These are phyloP conservation scores for Umbelopsis ramanniana DNA, from an alignment of 192 early-diverging fungal genomes.

Conservation along the genomic window DNA sequence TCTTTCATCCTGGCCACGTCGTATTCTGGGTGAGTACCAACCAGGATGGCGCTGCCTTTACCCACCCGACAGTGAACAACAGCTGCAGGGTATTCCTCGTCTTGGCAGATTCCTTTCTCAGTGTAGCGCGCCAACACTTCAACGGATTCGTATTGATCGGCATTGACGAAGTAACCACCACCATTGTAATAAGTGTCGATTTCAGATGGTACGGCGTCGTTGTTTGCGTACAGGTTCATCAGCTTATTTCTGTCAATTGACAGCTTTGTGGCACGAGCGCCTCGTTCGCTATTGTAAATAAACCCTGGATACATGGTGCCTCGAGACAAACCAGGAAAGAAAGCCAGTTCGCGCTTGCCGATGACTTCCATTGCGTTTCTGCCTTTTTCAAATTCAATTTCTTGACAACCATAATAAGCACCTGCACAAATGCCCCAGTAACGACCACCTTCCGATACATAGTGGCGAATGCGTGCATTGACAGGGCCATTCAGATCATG, in stretches of 20 bases:
- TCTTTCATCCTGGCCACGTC: constrained; percentile 60
- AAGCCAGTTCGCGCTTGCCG: constrained; percentile 73
- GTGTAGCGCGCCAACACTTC: constrained; percentile 49
- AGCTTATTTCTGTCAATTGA: not conserved
- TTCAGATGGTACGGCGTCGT: not conserved
- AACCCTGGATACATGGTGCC: constrained; percentile 85
- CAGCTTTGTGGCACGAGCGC: constrained; percentile 56
- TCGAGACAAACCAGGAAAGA: constrained; percentile 68
- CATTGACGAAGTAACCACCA: constrained; percentile 68
- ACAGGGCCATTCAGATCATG: constrained; percentile 66
- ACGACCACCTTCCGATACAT: constrained; percentile 75
- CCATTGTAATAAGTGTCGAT: constrained; percentile 71
- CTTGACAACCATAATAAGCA: constrained; percentile 74
- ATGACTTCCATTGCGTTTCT: constrained; percentile 63
- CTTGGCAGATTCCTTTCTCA: constrained; percentile 30
- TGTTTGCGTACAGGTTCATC: not conserved
- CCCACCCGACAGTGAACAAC: constrained; percentile 74
- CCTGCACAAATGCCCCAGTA: constrained; percentile 96
- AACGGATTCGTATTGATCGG: constrained; percentile 34
- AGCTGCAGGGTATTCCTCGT: constrained; percentile 49
- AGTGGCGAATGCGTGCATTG: constrained; percentile 66
- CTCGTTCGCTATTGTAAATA: constrained; percentile 80
- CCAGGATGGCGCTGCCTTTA: constrained; percentile 67
- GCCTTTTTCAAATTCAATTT: constrained; percentile 80
- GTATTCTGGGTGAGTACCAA: constrained; percentile 88